A percentile compares a stretch with the other conserved stretches of the same genome.
Conservation (phyloP, 2,329 filamentous ascomycete species). For the Venturia effusa region DNA sequence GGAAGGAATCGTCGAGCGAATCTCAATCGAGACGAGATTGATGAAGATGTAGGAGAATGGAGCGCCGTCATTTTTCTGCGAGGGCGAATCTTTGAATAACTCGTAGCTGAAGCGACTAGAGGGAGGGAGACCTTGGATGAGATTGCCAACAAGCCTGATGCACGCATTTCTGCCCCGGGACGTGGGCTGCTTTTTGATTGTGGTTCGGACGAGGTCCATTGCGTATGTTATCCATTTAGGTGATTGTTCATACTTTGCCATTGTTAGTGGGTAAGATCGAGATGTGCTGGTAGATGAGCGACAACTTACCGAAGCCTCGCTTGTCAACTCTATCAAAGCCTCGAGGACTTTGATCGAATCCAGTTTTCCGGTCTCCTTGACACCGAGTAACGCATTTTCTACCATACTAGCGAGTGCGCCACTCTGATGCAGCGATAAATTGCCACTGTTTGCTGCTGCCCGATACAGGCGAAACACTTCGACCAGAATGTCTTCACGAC, state of each 20-base stretch:
- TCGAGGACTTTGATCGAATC: background rate
- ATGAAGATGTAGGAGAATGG: slow-evolving; percentile 53
- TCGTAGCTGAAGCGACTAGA: slow-evolving; percentile 35
- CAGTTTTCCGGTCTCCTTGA: background rate
- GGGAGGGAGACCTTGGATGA: slow-evolving; percentile 30
- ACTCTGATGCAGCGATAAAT: background rate
- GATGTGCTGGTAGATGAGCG: background rate
- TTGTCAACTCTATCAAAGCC: background rate
- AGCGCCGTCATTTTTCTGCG: slow-evolving; percentile 28
- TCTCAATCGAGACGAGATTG: slow-evolving; percentile 55
- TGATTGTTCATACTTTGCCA: background rate
- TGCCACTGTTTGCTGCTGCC: background rate
- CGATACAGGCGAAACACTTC: background rate
- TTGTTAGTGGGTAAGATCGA: background rate
- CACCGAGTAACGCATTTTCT: background rate
- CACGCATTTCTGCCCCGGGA: slow-evolving; percentile 1
- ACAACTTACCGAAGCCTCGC: background rate
- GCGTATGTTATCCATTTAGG: background rate
- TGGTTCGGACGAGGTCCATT: background rate
- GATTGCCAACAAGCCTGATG: slow-evolving; percentile 3
- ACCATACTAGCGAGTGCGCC: background rate
- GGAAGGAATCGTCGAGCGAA: slow-evolving; percentile 51
- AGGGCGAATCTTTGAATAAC: slow-evolving; percentile 38
- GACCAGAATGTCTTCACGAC: background rate
- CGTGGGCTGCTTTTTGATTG: background rate